A percentile compares a stretch with the other conserved stretches of the same genome.
Evolutionary conservation across 2,329 filamentous ascomycete genomes (phyloP).

Genomic region (Colletotrichum sansevieriae): DNA sequence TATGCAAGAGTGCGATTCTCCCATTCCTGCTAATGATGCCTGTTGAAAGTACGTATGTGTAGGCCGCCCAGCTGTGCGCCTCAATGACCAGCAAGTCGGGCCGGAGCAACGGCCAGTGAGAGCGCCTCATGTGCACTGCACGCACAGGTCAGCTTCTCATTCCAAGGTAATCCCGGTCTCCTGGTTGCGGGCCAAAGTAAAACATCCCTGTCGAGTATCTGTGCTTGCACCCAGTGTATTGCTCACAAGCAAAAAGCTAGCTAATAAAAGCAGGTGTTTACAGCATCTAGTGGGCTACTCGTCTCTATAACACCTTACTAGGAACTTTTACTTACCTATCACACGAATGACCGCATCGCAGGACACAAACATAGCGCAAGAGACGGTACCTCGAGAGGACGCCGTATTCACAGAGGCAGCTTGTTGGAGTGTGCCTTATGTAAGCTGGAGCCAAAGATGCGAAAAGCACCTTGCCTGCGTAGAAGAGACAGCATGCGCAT

Average conservation of each 20-base stretch:
- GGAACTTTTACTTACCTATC: too few relatives aligned
- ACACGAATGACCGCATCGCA: too few relatives aligned
- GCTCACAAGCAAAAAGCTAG: too few relatives aligned
- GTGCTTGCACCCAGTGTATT: too few relatives aligned
- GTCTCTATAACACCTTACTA: too few relatives aligned
- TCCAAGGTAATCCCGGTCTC: too few relatives aligned
- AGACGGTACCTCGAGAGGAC: slow-evolving; percentile 17
- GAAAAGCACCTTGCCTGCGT: slow-evolving; percentile 17
- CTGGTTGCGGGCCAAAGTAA: too few relatives aligned
- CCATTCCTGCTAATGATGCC: background rate
- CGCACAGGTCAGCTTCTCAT: too few relatives aligned
- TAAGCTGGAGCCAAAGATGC: background rate
- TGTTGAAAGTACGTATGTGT: background rate
- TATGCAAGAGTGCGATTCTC: background rate
- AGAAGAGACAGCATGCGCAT: background rate
- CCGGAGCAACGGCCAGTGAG: background rate
- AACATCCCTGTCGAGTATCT: too few relatives aligned
- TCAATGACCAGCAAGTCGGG: slow-evolving; percentile 24
- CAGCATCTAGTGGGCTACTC: too few relatives aligned
- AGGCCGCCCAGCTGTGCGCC: slow-evolving; percentile 14
- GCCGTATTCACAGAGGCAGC: slow-evolving; percentile 11
- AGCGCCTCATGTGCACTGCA: slow-evolving; percentile 1
- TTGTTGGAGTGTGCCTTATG: background rate
- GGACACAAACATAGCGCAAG: slow-evolving; percentile 22
- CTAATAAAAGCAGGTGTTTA: too few relatives aligned